Conservation (phyloP, 805 yeast genomes). For the Danielia reshetovae region DNA sequence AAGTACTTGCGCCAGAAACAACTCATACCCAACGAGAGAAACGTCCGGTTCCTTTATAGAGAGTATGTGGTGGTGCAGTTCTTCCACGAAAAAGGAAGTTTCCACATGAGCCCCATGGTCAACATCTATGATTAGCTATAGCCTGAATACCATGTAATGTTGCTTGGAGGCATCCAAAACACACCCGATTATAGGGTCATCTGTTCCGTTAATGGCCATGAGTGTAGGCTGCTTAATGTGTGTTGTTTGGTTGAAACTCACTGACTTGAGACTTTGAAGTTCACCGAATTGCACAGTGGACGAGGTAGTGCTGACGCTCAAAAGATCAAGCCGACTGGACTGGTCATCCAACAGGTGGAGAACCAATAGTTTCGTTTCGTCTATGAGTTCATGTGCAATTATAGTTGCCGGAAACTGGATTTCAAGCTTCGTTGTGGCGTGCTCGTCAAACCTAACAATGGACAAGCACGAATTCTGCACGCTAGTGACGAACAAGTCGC, state of each 20-base stretch:
- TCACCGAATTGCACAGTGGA: neutral
- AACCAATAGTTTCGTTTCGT: slow-evolving; percentile 1
- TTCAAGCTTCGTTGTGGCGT: neutral
- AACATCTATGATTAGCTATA: slow-evolving; percentile 28
- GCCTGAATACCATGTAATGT: slow-evolving; percentile 38
- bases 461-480: slow-evolving; percentile 3
- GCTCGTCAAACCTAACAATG: slow-evolving; percentile 1
- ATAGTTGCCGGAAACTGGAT: slow-evolving; percentile 6
- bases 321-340: slow-evolving; percentile 1
- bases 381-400: slow-evolving; percentile 7
- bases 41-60: slow-evolving; percentile 24
- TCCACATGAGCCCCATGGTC: slow-evolving; percentile 22
- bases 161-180: slow-evolving; percentile 38
- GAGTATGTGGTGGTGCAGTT: slow-evolving; percentile 29
- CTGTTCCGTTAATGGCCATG: slow-evolving; percentile 27
- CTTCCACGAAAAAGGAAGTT: slow-evolving; percentile 18
- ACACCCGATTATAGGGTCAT: slow-evolving; percentile 27
- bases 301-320: slow-evolving; percentile 2
- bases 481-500: slow-evolving; percentile 3
- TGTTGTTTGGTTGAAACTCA: slow-evolving; percentile 4
- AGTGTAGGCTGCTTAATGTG: slow-evolving; percentile 23
- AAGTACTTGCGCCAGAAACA: slow-evolving; percentile 20
- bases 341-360: neutral
- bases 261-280: slow-evolving; percentile 13
- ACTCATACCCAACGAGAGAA: slow-evolving; percentile 28